A percentile compares a stretch with the other conserved stretches of the same genome.
Evolutionary conservation across 129 eudicot genomes (phyloP).

Genomic region (Saposhnikovia divaricata): DNA sequence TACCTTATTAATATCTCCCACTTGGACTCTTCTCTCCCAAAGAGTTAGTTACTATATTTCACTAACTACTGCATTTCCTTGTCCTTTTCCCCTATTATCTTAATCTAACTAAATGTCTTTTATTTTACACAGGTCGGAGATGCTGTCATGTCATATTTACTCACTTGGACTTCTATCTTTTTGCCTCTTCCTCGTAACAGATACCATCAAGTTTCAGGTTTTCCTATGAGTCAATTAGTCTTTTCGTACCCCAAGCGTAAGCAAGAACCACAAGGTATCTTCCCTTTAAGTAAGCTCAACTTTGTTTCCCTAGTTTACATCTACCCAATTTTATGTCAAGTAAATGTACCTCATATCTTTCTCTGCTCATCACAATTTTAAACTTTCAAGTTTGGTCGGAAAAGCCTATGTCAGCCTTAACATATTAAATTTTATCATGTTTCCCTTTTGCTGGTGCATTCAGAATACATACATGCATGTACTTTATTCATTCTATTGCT

Average conservation of each 20-base stretch:
- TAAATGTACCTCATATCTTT: too few relatives aligned
- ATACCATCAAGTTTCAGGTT: conserved; percentile 66
- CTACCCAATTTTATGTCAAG: neutral
- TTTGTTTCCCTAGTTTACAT: neutral
- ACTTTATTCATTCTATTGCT: too few relatives aligned
- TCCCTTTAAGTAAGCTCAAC: neutral
- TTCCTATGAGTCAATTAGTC: conserved; percentile 38
- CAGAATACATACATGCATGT: too few relatives aligned
- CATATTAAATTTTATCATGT: neutral
- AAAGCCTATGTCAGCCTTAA: neutral
- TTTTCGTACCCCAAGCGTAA: conserved; percentile 8
- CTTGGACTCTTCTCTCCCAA: conserved; percentile 49
- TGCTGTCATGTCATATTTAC: conserved; percentile 53
- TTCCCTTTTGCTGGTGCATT: neutral
- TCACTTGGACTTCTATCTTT: conserved; percentile 50
- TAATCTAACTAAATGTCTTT: too few relatives aligned
- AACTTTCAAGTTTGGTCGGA: neutral
- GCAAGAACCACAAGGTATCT: conserved; percentile 16
- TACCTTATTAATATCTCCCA: conserved; percentile 41
- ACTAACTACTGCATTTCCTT: too few relatives aligned
- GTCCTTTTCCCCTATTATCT: too few relatives aligned
- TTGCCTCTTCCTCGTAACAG: conserved; percentile 47
- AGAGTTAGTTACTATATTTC: conserved; percentile 34
- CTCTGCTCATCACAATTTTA: too few relatives aligned
- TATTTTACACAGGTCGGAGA: conserved; percentile 57